Evolutionary conservation across 2,329 filamentous ascomycete genomes (phyloP), one percentile per base, ranked within the genome.

Genomic region (Dothidotthia symphoricarpi): DNA sequence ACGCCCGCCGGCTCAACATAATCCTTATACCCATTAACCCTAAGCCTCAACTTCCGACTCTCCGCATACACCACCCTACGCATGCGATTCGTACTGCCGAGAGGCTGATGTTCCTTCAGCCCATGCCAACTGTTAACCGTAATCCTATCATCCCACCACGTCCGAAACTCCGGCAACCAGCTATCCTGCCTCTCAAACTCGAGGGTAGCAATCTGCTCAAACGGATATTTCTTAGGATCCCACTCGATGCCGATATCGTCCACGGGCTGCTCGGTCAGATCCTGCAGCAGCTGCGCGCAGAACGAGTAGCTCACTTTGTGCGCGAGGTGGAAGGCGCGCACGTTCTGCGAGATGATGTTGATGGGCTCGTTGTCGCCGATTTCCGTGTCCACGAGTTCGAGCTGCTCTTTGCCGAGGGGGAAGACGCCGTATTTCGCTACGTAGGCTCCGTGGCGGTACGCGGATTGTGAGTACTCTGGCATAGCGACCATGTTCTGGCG

Each of bases 391-490:
- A 65, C 61, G 25, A 70, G 59, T 34, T 67, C 68, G 31, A 61
- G 62, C 49, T 74, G 69, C 2, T 61, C 69, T 4, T 68, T 58
- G 3, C 57, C 57, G 11, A 59, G 66, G 0, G 72, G 73, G 5
- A 73, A 65, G 17, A 75, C 63, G 35, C 64, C 66, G 44, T 73
- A 75, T 45, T 76, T 76, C 34, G 67, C 64, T 2, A 75, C 65
- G 40, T 73, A 73, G 34, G 70, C 62, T 14, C 72, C 72, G 43
- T 71, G 75, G 15, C 70, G 69, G 47, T 73, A 75, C 0, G 73
- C 69, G 11, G 65, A 69, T 50, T 76, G 72, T 0, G 69, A 71
- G 56, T 76, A 74, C 39, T 71, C 55, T 9, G 55, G 55, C 55
- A 58, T 58, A 3, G 53, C 52, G 33, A 51, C 54, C 53, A 59